Conservation (phyloP, 768 basidiomycete genomes). For the Saitozyma podzolica region DNA sequence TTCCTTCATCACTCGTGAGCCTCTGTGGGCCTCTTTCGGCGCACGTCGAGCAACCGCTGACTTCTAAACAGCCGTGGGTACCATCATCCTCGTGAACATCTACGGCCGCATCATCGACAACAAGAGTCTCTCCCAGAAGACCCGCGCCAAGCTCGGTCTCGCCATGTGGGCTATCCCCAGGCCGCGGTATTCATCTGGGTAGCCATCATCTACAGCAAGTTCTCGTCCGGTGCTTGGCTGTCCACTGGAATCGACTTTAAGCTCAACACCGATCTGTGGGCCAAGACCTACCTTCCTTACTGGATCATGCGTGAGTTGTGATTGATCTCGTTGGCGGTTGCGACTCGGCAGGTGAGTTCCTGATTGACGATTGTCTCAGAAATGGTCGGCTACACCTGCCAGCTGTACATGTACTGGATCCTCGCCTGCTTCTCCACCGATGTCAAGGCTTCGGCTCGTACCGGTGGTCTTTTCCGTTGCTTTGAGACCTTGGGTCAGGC, state of each 20-base stretch:
- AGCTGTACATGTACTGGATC: constrained; percentile 36
- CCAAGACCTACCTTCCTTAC: constrained; percentile 7
- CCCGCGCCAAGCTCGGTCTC: constrained; percentile 15
- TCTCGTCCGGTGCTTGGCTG: no score
- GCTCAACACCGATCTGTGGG: constrained; percentile 9
- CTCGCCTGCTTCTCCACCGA: constrained; percentile 31
- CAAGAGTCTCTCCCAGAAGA: constrained; percentile 19
- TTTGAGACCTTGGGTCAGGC: constrained; percentile 36
- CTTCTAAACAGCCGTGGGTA: constrained; percentile 11
- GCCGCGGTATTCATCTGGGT: constrained; percentile 33
- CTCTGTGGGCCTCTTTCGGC: not conserved
- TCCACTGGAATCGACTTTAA: not conserved
- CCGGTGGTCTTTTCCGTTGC: constrained; percentile 32
- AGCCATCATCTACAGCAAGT: constrained; percentile 12
- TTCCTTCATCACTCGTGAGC: constrained; percentile 36
- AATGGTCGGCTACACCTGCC: constrained; percentile 9
- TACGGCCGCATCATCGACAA: constrained; percentile 38
- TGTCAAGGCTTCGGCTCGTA: constrained; percentile 23
- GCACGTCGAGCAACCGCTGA: not conserved
- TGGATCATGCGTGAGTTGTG: constrained; percentile 2
- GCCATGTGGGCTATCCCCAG: constrained; percentile 23
- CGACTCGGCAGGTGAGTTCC: no score
- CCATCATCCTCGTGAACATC: constrained; percentile 22
- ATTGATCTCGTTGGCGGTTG: no score
- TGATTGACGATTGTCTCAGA: no score